A percentile compares a stretch with the other conserved stretches of the same genome.
Evolutionary conservation across 2,329 filamentous ascomycete species (phyloP).

Genomic region (Allantophomopsis cytisporea): DNA sequence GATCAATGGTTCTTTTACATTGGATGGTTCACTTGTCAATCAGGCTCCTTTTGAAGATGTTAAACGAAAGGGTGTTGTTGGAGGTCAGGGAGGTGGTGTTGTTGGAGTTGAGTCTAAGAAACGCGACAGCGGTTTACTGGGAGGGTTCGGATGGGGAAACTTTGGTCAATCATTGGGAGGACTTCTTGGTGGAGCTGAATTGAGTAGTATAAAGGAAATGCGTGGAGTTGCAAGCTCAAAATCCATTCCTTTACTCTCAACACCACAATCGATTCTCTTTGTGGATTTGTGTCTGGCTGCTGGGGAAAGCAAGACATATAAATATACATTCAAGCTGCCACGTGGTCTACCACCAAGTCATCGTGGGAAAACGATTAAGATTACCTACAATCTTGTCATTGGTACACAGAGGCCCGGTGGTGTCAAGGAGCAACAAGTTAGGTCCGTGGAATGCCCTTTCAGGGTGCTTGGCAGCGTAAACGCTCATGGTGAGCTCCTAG

Average conservation of each 20-base stretch:
- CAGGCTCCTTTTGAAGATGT: conserved; percentile 87
- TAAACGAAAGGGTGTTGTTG: conserved; percentile 84
- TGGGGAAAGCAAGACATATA: conserved; percentile 78
- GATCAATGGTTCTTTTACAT: conserved; percentile 77
- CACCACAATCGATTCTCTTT: conserved; percentile 89
- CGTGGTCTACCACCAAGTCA: conserved; percentile 84
- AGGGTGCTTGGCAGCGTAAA: conserved; percentile 89
- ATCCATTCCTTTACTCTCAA: conserved; percentile 82
- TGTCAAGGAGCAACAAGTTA: conserved; percentile 67
- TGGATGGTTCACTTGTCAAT: conserved; percentile 86
- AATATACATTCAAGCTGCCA: conserved; percentile 76
- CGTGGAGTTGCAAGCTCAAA: conserved; percentile 74
- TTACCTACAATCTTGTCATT: conserved; percentile 80
- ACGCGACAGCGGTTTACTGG: conserved; percentile 66
- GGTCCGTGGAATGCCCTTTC: conserved; percentile 86
- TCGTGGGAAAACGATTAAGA: conserved; percentile 86
- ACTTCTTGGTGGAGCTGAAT: conserved; percentile 71
- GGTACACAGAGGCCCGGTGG: conserved; percentile 80
- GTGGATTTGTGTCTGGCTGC: conserved; percentile 81
- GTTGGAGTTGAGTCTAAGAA: conserved; percentile 65
- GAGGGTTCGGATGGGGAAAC: conserved; percentile 75
- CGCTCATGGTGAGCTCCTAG: conserved; percentile 72
- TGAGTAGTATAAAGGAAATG: conserved; percentile 94
- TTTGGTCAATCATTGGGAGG: conserved; percentile 82
- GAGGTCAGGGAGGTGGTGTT: conserved; percentile 76